phyloP scores from a whole-genome alignment of 768 basidiomycete species.

The Hericium erinaceus region DNA sequence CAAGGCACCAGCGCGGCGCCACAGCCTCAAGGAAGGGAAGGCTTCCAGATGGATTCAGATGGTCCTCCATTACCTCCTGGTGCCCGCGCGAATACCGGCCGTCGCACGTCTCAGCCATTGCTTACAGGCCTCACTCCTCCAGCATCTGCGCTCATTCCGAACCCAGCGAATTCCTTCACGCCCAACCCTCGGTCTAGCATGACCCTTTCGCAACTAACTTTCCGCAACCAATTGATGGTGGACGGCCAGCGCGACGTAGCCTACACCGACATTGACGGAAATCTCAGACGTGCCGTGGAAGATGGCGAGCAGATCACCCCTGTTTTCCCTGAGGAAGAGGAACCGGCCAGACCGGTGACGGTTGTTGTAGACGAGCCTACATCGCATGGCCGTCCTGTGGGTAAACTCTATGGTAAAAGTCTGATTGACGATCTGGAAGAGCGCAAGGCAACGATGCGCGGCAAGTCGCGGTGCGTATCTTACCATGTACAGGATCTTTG shows the following conservation, averaged over 20 bases:
- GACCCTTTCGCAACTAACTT: slow-evolving; percentile 74
- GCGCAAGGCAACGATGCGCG: slow-evolving; percentile 74
- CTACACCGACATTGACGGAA: slow-evolving; percentile 48
- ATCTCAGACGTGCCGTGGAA: slow-evolving; percentile 60
- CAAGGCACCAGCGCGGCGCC: slow-evolving; percentile 36
- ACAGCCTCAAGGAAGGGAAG: slow-evolving; percentile 33
- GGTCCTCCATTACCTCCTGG: slow-evolving; percentile 73
- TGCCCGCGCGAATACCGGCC: slow-evolving; percentile 47
- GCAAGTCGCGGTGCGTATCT: slow-evolving; percentile 63
- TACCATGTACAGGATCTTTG: not conserved
- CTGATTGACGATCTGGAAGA: slow-evolving; percentile 85
- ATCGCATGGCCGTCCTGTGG: slow-evolving; percentile 43
- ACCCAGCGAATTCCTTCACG: slow-evolving; percentile 58
- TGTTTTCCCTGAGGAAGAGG: slow-evolving; percentile 27
- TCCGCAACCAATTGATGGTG: slow-evolving; percentile 69
- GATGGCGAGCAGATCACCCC: slow-evolving; percentile 74
- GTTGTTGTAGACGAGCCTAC: slow-evolving; percentile 20
- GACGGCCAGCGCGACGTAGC: slow-evolving; percentile 58
- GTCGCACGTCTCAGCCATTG: slow-evolving; percentile 30
- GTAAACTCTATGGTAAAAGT: slow-evolving; percentile 79
- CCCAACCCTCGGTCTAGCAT: slow-evolving; percentile 71
- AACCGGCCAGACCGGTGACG: slow-evolving; percentile 20
- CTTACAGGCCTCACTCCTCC: slow-evolving; percentile 17
- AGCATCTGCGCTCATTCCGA: slow-evolving; percentile 26
- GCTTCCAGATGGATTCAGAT: slow-evolving; percentile 57